phyloP scores from a whole-genome alignment of 345 rosid species.

The Erodium maritimum region DNA sequence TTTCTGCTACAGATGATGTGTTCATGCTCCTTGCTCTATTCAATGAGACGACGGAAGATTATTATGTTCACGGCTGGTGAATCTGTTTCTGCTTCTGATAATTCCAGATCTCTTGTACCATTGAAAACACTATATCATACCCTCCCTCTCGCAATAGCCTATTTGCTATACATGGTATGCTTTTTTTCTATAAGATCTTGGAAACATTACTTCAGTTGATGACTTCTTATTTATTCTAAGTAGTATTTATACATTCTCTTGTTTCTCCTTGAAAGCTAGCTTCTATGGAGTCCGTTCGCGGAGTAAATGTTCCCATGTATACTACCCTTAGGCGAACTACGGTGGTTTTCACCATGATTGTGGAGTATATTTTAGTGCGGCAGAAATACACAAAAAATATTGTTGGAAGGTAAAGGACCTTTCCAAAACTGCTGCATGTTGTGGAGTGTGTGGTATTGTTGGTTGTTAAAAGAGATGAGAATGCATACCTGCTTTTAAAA shows the following conservation, averaged over 20 bases:
- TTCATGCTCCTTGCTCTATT: constrained; percentile 36
- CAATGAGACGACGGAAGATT: constrained; percentile 33
- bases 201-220: not conserved
- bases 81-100: constrained; percentile 15
- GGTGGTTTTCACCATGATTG: constrained; percentile 82
- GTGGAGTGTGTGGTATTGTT: not conserved
- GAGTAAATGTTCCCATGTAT: constrained; percentile 99
- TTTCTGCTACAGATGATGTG: constrained; percentile 24
- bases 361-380: constrained; percentile 72
- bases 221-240: not conserved
- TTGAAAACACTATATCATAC: constrained; percentile 30
- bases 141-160: constrained; percentile 38
- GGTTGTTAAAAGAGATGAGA: not conserved
- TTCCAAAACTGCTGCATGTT: constrained; percentile 1
- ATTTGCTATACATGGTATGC: constrained; percentile 31
- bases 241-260: constrained; percentile 6
- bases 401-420: constrained; percentile 58
- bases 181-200: not conserved
- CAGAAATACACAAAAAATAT: constrained; percentile 62
- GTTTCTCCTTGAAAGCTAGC: constrained; percentile 57
- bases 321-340: constrained; percentile 96
- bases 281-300: constrained; percentile 87
- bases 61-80: constrained; percentile 33
- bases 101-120: constrained; percentile 22
- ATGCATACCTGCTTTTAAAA: not conserved